Base-by-base conservation (phyloP, 116 monocot species). In the Iris pallida region DNA sequence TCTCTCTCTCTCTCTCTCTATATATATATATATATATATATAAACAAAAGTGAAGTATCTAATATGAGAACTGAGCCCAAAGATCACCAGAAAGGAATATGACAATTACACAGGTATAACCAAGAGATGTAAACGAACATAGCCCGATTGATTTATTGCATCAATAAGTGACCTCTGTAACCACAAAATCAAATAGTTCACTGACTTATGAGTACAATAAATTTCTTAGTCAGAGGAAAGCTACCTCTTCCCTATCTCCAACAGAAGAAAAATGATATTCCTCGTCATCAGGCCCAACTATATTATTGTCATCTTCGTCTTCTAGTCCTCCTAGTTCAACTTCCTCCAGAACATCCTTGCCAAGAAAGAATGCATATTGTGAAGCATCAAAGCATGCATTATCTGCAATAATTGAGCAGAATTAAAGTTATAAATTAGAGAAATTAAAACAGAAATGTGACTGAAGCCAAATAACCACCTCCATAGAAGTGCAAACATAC, bases 361-460 rank as follows among this genome's bases (percentile, higher is more conserved):
- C 83, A 47, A 83, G 86, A 61, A 95, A 95, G 68, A 95, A 95
- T 42, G 73, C 81, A 80, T 95, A 95, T 51, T 90, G 90, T 68
- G 88, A 81, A 46, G 95, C 90, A 80, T 95, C 90, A 75, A 95
- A 90, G 17, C 30, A 42, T 46, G 79, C 20, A 74, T 75, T 78
- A 61, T 51, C 90, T 95, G 80, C 73, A 63, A 10, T 30, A 45
- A 40, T 55, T 45, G 15, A 16, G 60, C 53, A 30, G 42, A 0
- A 0, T 4, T 0, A 18, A 51, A 54, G 8, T 49, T 15, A 61
- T 2, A 16, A 55, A 55, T 8, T 44, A 46, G 30, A 18, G 71
- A 11, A 45, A 47, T 48, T 8, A 53, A 53, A 64, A 5, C 40
- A 45, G n/a, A 15, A 40, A 63, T 20, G 3, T 42, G 42, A 64